Percentiles rank a stretch among this genome's conserved stretches.
phyloP scores from a whole-genome alignment of 768 basidiomycete genomes.

The Agaricus subrufescens region DNA sequence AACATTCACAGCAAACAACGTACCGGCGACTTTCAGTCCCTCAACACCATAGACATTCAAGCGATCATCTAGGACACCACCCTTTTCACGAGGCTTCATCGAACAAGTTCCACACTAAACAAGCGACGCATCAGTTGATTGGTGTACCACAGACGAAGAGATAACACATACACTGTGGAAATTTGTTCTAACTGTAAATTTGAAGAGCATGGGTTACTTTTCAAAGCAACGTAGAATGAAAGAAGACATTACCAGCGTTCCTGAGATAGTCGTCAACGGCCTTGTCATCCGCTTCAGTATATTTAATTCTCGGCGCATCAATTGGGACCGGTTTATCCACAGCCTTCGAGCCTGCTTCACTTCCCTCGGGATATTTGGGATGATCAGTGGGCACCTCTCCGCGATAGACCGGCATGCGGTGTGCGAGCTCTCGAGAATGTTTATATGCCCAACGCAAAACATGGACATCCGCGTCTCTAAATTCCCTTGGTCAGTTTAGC shows the following conservation, averaged over 20 bases:
- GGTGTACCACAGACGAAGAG: background rate
- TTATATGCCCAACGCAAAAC: constrained; percentile 52
- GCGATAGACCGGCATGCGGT: constrained; percentile 45
- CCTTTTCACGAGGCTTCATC: constrained; percentile 55
- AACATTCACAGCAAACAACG: no score
- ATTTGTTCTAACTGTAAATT: constrained; percentile 28
- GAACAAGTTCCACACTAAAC: constrained; percentile 54
- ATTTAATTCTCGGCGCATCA: constrained; percentile 30
- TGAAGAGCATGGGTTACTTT: background rate
- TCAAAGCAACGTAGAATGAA: no score
- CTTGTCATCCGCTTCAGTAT: constrained; percentile 36
- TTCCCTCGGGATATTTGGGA: constrained; percentile 32
- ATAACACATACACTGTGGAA: constrained; percentile 38
- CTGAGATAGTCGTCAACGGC: constrained; percentile 36
- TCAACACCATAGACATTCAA: constrained; percentile 59
- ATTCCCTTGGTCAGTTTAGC: background rate
- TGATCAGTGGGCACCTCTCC: constrained; percentile 32
- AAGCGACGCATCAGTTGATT: background rate
- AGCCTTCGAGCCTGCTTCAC: constrained; percentile 21
- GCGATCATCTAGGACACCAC: constrained; percentile 58
- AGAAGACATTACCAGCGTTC: constrained; percentile 21
- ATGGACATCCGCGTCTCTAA: constrained; percentile 39
- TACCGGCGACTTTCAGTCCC: constrained; percentile 49
- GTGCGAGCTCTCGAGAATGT: constrained; percentile 44
- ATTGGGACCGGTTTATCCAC: constrained; percentile 26